A percentile compares a stretch with the other conserved stretches of the same genome.
These are phyloP conservation scores for Steccherinum ochraceum DNA, from an alignment of 768 basidiomycete species.

Conservation along the genomic window DNA sequence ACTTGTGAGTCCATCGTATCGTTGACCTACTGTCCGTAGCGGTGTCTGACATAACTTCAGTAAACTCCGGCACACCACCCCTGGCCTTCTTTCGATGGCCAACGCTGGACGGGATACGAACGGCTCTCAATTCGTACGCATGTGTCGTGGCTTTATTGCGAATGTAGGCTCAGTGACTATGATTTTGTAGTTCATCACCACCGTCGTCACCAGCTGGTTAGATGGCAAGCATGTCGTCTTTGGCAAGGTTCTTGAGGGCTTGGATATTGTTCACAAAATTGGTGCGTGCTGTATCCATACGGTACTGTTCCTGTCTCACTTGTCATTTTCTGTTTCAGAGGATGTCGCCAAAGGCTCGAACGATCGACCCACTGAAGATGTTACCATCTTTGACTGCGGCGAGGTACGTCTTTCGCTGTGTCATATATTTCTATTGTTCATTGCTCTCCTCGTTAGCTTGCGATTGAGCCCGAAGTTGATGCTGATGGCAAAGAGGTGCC, in stretches of 20 bases:
- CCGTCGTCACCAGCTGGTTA: conserved; percentile 80
- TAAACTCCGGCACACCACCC: conserved; percentile 90
- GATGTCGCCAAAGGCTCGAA: conserved; percentile 58
- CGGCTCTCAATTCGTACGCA: conserved; percentile 87
- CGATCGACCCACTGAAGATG: conserved; percentile 72
- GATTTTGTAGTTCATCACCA: conserved; percentile 78
- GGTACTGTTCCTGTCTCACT: not conserved
- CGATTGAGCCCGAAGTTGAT: conserved; percentile 47
- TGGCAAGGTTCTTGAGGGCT: conserved; percentile 86
- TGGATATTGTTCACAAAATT: conserved; percentile 77
- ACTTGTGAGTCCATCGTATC: conserved; percentile 56
- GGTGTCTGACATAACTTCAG: conserved; percentile 32
- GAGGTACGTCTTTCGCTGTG: conserved; percentile 49
- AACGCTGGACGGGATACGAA: conserved; percentile 92
- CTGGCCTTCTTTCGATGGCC: conserved; percentile 90
- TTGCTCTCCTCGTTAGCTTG: conserved; percentile 41
- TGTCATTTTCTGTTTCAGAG: conserved; percentile 38
- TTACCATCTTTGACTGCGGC: conserved; percentile 79
- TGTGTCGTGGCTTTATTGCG: conserved; percentile 3
- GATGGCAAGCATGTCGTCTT: conserved; percentile 95
- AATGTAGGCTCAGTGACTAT: not conserved
- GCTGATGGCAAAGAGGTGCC: conserved; percentile 85
- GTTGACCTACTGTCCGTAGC: not conserved
- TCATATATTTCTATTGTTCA: conserved; percentile 3
- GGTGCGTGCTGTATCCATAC: too few relatives aligned